Percentiles rank a stretch among this genome's conserved stretches.
Evolutionary conservation across 2,329 filamentous ascomycete genomes (phyloP).

Genomic region (Alternaria triticina): DNA sequence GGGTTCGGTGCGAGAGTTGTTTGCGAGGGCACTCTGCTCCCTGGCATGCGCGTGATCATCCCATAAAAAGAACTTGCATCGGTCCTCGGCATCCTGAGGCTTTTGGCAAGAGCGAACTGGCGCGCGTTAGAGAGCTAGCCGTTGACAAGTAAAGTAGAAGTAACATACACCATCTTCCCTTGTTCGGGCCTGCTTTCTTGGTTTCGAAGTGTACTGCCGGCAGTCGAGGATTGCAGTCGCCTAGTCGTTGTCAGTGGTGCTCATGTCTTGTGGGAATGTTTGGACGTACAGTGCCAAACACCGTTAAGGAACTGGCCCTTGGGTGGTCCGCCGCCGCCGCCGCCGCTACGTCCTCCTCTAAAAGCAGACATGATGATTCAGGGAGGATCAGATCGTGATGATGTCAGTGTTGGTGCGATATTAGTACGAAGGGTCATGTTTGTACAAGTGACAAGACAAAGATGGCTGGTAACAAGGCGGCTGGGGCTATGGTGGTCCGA

Average conservation of each 20-base stretch:
- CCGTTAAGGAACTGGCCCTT: constrained; percentile 33
- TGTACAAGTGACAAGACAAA: no score
- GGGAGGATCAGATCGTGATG: neutral
- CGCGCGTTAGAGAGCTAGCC: constrained; percentile 16
- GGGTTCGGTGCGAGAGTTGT: constrained; percentile 57
- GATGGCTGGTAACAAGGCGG: neutral
- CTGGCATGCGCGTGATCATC: constrained; percentile 59
- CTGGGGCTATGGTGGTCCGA: neutral
- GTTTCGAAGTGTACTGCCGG: constrained; percentile 63
- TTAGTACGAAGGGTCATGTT: neutral
- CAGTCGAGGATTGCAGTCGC: constrained; percentile 62
- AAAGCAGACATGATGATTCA: constrained; percentile 24
- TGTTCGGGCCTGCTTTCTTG: constrained; percentile 63
- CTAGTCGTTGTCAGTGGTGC: constrained; percentile 34
- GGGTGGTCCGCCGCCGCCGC: constrained; percentile 11
- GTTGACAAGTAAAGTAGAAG: neutral
- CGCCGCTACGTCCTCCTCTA: constrained; percentile 13
- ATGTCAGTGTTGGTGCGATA: neutral
- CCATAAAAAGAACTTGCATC: constrained; percentile 67
- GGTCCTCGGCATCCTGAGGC: constrained; percentile 36
- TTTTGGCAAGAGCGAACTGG: constrained; percentile 64
- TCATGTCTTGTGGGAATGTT: neutral
- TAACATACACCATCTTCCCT: constrained; percentile 59
- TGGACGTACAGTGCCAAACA: constrained; percentile 34
- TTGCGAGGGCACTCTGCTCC: constrained; percentile 56